These are phyloP conservation scores for Magnaporthiopsis poae DNA, from an alignment of 2,329 filamentous ascomycete species.

Conservation along the genomic window DNA sequence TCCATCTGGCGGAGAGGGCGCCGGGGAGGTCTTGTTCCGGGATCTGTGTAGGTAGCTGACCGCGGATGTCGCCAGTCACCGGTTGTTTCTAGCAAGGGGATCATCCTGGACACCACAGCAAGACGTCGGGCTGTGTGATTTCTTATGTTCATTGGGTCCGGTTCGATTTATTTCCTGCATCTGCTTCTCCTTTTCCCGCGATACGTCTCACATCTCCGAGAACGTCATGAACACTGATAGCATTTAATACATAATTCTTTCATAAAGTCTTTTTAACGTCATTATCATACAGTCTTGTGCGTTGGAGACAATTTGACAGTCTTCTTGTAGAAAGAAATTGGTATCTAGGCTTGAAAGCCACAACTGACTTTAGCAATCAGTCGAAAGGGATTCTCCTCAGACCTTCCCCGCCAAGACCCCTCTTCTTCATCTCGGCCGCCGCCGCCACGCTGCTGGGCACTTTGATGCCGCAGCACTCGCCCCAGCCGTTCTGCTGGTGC, in stretches of 20 bases:
- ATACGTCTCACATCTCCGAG: too few relatives aligned
- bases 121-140: too few relatives aligned
- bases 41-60: not conserved
- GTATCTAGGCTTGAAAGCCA: not conserved
- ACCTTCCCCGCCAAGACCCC: conserved; percentile 41
- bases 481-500: conserved; percentile 68
- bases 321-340: not conserved
- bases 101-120: too few relatives aligned
- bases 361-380: conserved; percentile 28
- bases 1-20: conserved; percentile 1
- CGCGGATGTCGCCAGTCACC: too few relatives aligned
- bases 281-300: too few relatives aligned
- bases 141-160: too few relatives aligned
- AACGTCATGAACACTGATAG: not conserved
- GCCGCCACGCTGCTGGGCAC: conserved; percentile 91
- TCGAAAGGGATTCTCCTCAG: conserved; percentile 75
- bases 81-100: not conserved
- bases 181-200: too few relatives aligned
- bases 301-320: too few relatives aligned
- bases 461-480: conserved; percentile 95
- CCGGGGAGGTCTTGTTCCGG: not conserved
- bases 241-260: conserved; percentile 1
- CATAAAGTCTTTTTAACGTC: not conserved
- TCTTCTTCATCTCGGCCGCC: conserved; percentile 77
- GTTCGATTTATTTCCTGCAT: too few relatives aligned